Evolutionary conservation across 1,284 basidiomycete species (phyloP).

Genomic region (Butyriboletus appendiculatus): DNA sequence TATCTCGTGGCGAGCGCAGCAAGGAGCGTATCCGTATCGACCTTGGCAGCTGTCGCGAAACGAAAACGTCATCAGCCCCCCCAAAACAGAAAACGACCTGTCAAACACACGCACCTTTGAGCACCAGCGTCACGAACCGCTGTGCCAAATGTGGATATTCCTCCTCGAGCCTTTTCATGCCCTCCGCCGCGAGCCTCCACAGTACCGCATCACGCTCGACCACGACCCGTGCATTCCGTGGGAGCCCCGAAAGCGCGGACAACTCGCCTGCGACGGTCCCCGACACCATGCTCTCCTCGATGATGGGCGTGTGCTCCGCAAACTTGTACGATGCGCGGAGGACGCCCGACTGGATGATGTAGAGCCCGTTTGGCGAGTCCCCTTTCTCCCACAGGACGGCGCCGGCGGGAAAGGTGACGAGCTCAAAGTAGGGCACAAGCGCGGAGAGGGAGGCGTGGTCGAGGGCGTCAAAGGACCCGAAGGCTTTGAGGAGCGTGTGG

Average conservation of each 20-base stretch:
- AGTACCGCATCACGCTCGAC: slow-evolving; percentile 78
- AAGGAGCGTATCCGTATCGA: slow-evolving; percentile 75
- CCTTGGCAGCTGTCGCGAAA: slow-evolving; percentile 61
- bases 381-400: slow-evolving; percentile 76
- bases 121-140: slow-evolving; percentile 69
- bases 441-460: slow-evolving; percentile 51
- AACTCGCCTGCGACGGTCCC: slow-evolving; percentile 91
- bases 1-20: slow-evolving; percentile 71
- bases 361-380: slow-evolving; percentile 79
- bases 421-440: slow-evolving; percentile 75
- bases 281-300: slow-evolving; percentile 91
- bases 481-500: slow-evolving; percentile 72
- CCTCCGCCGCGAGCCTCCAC: slow-evolving; percentile 73
- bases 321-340: slow-evolving; percentile 82
- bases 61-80: neutral
- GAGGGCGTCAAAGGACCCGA: slow-evolving; percentile 65
- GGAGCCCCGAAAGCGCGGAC: slow-evolving; percentile 73
- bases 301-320: slow-evolving; percentile 60
- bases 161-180: slow-evolving; percentile 59
- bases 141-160: slow-evolving; percentile 69
- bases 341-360: slow-evolving; percentile 84
- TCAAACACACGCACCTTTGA: slow-evolving; percentile 62
- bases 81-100: neutral
- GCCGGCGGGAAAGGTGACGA: slow-evolving; percentile 57
- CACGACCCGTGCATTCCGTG: slow-evolving; percentile 83